Evolutionary conservation across 2,329 filamentous ascomycete species (phyloP).

Genomic region (Penicillium sp.): DNA sequence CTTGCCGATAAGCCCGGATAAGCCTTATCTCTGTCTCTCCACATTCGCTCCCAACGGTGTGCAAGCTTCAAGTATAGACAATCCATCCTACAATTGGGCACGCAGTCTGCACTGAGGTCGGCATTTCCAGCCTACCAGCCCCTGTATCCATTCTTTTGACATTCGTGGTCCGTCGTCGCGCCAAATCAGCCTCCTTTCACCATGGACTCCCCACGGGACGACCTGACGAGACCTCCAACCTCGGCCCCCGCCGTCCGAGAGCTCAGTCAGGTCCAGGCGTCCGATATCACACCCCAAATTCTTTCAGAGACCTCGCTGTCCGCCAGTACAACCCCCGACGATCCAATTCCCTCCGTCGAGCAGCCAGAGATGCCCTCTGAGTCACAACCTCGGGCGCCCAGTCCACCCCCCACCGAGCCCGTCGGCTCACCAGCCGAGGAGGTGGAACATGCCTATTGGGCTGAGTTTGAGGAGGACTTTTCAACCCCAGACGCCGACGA

Average conservation of each 20-base stretch:
- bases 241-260: neutral
- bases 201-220: slow-evolving; percentile 21
- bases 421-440: slow-evolving; percentile 17
- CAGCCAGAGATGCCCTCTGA: slow-evolving; percentile 9
- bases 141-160: neutral
- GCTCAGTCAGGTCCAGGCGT: neutral
- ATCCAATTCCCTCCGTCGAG: neutral
- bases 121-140: neutral
- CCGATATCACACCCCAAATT: neutral
- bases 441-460: slow-evolving; percentile 53
- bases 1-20: slow-evolving; percentile 12
- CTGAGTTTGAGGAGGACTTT: slow-evolving; percentile 59
- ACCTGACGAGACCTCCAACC: neutral
- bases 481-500: slow-evolving; percentile 61
- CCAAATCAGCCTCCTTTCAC: neutral
- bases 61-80: neutral
- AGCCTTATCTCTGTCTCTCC: slow-evolving; percentile 22
- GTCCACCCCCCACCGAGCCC: slow-evolving; percentile 19
- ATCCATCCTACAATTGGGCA: neutral
- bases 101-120: neutral
- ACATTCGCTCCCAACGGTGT: neutral
- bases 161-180: neutral
- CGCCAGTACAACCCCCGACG: neutral
- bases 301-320: neutral
- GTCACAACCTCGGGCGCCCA: slow-evolving; percentile 23